Evolutionary conservation across 1,284 basidiomycete genomes (phyloP).

Genomic region (Trichosporon sp.): DNA sequence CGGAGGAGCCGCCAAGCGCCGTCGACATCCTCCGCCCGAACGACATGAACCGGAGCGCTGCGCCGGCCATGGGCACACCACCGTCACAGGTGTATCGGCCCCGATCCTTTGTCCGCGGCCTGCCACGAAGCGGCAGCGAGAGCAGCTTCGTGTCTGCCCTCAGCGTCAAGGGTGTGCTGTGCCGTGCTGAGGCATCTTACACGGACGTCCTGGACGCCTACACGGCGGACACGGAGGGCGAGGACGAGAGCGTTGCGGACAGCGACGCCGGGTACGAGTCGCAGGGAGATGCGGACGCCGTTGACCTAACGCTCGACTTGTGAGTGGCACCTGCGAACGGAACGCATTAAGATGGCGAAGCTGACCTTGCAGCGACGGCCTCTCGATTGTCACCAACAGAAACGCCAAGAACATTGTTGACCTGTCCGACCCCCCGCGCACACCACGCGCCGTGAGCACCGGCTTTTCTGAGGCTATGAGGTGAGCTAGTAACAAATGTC

Average conservation of each 20-base stretch:
- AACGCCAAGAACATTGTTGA: background rate
- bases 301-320: background rate
- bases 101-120: background rate
- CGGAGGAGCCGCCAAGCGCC: background rate
- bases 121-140: conserved; percentile 1
- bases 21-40: background rate
- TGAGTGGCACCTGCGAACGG: background rate
- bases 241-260: background rate
- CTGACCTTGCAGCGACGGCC: background rate
- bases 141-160: background rate
- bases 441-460: background rate
- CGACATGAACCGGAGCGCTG: background rate
- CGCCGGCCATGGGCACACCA: background rate
- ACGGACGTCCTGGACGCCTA: conserved; percentile 4
- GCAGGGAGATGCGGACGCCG: background rate
- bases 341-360: background rate
- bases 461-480: background rate
- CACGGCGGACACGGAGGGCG: background rate
- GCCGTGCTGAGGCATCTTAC: conserved; percentile 1
- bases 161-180: background rate
- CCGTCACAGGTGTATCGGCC: background rate
- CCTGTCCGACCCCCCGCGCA: background rate
- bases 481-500: background rate
- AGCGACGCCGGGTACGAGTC: background rate
- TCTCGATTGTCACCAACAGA: background rate